Evolutionary conservation across 73 alveolate species (phyloP).

Genomic region (Tetrahymena thermophila): DNA sequence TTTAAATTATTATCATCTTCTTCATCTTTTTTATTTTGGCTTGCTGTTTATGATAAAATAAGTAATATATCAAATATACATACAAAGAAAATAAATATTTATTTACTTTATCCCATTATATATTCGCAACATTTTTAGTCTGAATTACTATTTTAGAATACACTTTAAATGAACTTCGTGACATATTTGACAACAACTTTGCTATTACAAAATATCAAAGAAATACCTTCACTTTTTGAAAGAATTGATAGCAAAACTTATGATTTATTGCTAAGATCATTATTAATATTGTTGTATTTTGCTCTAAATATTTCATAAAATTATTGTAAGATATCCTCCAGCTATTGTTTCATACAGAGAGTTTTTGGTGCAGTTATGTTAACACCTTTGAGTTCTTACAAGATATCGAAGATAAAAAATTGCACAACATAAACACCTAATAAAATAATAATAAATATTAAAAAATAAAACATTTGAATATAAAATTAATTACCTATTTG

Average conservation of each 20-base stretch:
- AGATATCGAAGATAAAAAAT: background rate
- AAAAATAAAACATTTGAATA: background rate
- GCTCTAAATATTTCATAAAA: no score
- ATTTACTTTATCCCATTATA: background rate
- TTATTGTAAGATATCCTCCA: background rate
- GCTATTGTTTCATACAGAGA: background rate
- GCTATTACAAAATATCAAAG: conserved; percentile 7
- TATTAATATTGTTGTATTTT: no score
- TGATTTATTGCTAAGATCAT: background rate
- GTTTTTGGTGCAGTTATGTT: background rate
- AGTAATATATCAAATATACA: background rate
- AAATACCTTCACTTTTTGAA: background rate
- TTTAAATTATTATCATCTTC: background rate
- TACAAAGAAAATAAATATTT: background rate
- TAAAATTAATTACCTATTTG: background rate
- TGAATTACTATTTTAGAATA: background rate
- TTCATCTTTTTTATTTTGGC: background rate
- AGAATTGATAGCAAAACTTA: background rate
- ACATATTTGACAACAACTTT: conserved; percentile 21
- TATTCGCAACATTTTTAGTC: background rate
- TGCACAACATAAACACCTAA: background rate
- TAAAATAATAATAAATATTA: background rate
- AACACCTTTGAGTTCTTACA: background rate
- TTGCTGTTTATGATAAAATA: background rate
- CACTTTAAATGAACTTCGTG: background rate